Evolutionary conservation across 1,284 basidiomycete species (phyloP), one percentile per base, ranked within the genome.

Genomic region (Melampsora abietis-canadensis): DNA sequence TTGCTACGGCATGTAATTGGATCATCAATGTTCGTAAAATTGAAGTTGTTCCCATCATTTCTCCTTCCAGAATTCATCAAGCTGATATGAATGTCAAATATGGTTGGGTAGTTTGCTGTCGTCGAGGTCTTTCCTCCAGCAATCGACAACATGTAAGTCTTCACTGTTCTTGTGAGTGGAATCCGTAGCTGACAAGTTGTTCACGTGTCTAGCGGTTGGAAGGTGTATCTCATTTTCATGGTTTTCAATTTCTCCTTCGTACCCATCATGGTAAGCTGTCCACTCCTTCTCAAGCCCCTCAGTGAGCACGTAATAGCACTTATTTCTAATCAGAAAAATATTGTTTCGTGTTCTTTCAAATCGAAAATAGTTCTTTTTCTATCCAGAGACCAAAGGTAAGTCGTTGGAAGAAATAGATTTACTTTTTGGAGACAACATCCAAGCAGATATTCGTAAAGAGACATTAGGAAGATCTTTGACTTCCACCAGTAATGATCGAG

Each of bases 1-100:
- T 81, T 46, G 78, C 80, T 2, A 82, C 81, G 2, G 79, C 79
- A 34, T 78, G 77, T 68, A 81, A 82, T 72, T 80, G 78, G 78
- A 77, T 80, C 47, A 78, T 76, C 67, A 81, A 79, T 75, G 80
- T 80, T 68, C 76, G 76, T 40, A 75, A 79, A 30, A 4, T 15
- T 60, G 17, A 21, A n/a, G 31, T 27, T 17, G 17, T 47, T 6
- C 19, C n/a, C 21, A 30, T 62, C 0, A 62, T 34, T 4, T 34
- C 10, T 21, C 44, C 15, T 44, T 15, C 15, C 24, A 31, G 10
- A 44, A 44, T 44, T 12, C 40, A 15, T 3, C 12, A 14, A 17
- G 44, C 44, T 44, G 44, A 44, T 8, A 57, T 17, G 27, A 21
- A 44, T 44, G 14, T 17, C 44, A 44, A 44, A 15, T 17, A 14